Evolutionary conservation across 2,329 filamentous ascomycete species (phyloP), one percentile per base, ranked within the genome.

Genomic region (Lasiodiplodia hormozganensis): DNA sequence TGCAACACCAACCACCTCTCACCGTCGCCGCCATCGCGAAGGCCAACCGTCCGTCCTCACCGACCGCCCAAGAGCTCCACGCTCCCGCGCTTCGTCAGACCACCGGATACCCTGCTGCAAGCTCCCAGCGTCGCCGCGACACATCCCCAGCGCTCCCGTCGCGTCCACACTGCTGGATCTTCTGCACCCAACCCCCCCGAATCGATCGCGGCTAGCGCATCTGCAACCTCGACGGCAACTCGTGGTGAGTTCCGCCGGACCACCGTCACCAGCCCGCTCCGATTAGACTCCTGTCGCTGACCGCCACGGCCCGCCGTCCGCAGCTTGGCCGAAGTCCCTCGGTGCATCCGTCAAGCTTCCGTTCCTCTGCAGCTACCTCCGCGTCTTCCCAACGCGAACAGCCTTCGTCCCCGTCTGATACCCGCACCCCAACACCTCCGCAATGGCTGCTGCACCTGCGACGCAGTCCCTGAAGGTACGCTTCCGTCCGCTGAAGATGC

Each of bases 391-490:
- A 43, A 34, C 65, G 54, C 65, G 54, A 67, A 4, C 54, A 52
- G n/a, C 54, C 38, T 34, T 62, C 49, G 43, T 31, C 36, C n/a
- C 38, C 56, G 54, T 38, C 38, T 62, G 56, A 68, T 68, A 68
- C 23, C 36, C 43, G 21, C 43, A 18, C 28, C 38, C 34, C n/a
- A 65, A 40, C 51, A 57, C 62, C 28, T 58, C 25, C 67, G 34
- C 58, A 65, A 91, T 88, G 86, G 95, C 95, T 87, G 91, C 92
- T 77, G 89, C 91, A 81, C 91, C 90, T 70, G 92, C 92, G 77
- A 95, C 94, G 77, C 93, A 96, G 85, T 96, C 93, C 75, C 85
- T 97, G 79, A 97, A 97, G 92, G 93, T 96, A 85, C 67, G 68
- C 58, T 28, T 28, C 3, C 31, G 23, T 25, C 34, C 18, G 25